Evolutionary conservation across 768 basidiomycete species (phyloP).

Genomic region (Mycena vulgaris): DNA sequence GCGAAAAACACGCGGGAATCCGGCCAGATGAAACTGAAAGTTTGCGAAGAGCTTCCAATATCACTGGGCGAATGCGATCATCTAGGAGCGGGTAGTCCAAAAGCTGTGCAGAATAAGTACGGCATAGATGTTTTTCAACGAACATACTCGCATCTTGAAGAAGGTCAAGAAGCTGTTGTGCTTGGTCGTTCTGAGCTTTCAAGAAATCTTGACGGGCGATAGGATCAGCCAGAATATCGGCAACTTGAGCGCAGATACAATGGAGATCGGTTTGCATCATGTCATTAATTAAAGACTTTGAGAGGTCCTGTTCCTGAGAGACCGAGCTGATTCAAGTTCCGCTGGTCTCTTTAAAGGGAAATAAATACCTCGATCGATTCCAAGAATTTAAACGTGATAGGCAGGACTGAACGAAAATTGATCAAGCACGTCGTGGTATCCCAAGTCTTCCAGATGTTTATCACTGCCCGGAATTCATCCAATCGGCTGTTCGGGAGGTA

Average conservation of each 20-base stretch:
- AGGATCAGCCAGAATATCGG: constrained; percentile 17
- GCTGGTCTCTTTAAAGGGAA: too few relatives aligned
- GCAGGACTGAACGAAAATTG: constrained; percentile 31
- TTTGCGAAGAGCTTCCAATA: constrained; percentile 29
- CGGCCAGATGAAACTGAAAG: constrained; percentile 23
- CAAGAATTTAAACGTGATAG: constrained; percentile 14
- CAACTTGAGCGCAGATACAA: constrained; percentile 33
- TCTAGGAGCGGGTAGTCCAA: constrained; percentile 37
- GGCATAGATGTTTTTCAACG: background rate
- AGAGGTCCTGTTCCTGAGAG: constrained; percentile 16
- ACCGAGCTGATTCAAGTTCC: background rate
- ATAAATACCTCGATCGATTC: constrained; percentile 26
- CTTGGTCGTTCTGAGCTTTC: constrained; percentile 20
- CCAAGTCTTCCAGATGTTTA: constrained; percentile 32
- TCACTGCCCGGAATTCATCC: constrained; percentile 16
- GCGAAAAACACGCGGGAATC: constrained; percentile 32
- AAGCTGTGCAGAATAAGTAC: constrained; percentile 19
- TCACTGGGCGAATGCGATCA: constrained; percentile 29
- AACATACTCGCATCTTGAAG: constrained; percentile 41
- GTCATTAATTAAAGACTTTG: constrained; percentile 31
- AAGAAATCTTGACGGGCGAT: constrained; percentile 21
- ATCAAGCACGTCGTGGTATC: constrained; percentile 25
- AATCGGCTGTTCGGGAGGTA: constrained; percentile 12
- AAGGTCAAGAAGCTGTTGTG: constrained; percentile 40
- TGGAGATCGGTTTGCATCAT: constrained; percentile 34